These are phyloP conservation scores for Fonsecaea erecta DNA, from an alignment of 2,329 filamentous ascomycete species.

Conservation along the genomic window DNA sequence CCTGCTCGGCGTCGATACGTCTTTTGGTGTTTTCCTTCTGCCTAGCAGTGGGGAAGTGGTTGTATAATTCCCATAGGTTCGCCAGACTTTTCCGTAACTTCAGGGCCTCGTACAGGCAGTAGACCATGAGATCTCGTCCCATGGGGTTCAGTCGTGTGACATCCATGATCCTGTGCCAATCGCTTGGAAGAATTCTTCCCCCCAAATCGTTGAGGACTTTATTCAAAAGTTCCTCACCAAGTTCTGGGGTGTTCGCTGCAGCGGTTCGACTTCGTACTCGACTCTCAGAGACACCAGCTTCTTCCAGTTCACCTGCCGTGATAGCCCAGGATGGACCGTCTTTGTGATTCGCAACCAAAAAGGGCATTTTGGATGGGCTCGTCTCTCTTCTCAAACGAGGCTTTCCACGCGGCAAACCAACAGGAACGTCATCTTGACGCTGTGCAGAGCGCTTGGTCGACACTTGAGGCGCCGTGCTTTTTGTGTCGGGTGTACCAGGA, in stretches of 20 bases:
- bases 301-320: constrained; percentile 34
- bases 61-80: constrained; percentile 20
- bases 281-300: constrained; percentile 26
- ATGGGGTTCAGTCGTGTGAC: constrained; percentile 22
- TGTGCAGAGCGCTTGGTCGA: constrained; percentile 1
- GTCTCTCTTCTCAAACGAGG: constrained; percentile 15
- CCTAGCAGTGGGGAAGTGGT: constrained; percentile 14
- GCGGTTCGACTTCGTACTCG: constrained; percentile 27
- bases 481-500: neutral
- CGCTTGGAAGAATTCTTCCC: constrained; percentile 11
- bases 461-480: neutral
- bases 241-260: constrained; percentile 6
- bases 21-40: constrained; percentile 32
- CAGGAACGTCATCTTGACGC: constrained; percentile 1
- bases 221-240: constrained; percentile 20
- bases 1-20: constrained; percentile 31
- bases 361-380: constrained; percentile 16
- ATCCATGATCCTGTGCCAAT: constrained; percentile 24
- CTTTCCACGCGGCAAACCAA: constrained; percentile 4
- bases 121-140: constrained; percentile 34
- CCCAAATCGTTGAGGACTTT: constrained; percentile 18
- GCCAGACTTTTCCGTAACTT: constrained; percentile 19
- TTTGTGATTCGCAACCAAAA: constrained; percentile 23
- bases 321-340: constrained; percentile 21
- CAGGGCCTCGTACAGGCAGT: constrained; percentile 30